A percentile compares a stretch with the other conserved stretches of the same genome.
Evolutionary conservation across 192 early-diverging fungal species (phyloP).

Genomic region (Gigaspora rosea): DNA sequence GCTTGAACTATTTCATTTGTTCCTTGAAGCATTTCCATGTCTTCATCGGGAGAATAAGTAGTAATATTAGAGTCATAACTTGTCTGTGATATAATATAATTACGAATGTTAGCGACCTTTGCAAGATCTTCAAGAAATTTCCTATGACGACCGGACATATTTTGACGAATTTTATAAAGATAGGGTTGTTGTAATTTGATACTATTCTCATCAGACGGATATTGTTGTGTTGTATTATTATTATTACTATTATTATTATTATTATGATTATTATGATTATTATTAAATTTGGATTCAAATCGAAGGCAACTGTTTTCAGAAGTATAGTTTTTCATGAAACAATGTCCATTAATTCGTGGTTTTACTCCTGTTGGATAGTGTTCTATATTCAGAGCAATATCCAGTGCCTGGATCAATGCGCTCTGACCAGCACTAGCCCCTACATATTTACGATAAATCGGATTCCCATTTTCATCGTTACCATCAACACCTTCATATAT

Average conservation of each 20-base stretch:
- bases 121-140: slow-evolving; percentile 79
- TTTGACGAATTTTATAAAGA: slow-evolving; percentile 87
- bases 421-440: slow-evolving; percentile 96
- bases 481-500: slow-evolving; percentile 90
- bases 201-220: background rate
- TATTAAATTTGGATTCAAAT: too few relatives aligned
- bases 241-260: too few relatives aligned
- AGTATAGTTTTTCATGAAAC: too few relatives aligned
- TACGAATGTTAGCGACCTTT: slow-evolving; percentile 65
- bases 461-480: slow-evolving; percentile 50
- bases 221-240: background rate
- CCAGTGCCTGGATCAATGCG: slow-evolving; percentile 87
- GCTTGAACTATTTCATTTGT: slow-evolving; percentile 52
- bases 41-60: slow-evolving; percentile 19
- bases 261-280: too few relatives aligned
- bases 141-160: slow-evolving; percentile 89
- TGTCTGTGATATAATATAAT: slow-evolving; percentile 50
- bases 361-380: slow-evolving; percentile 75
- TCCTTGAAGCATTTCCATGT: slow-evolving; percentile 21
- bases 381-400: slow-evolving; percentile 85
- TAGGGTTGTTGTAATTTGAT: slow-evolving; percentile 67
- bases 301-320: too few relatives aligned
- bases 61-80: slow-evolving; percentile 34
- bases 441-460: slow-evolving; percentile 74
- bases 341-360: background rate